A percentile compares a stretch with the other conserved stretches of the same genome.
These are phyloP conservation scores for Kentomonas sorsogonicus DNA, from an alignment of 208 protist genomes.

Conservation along the genomic window DNA sequence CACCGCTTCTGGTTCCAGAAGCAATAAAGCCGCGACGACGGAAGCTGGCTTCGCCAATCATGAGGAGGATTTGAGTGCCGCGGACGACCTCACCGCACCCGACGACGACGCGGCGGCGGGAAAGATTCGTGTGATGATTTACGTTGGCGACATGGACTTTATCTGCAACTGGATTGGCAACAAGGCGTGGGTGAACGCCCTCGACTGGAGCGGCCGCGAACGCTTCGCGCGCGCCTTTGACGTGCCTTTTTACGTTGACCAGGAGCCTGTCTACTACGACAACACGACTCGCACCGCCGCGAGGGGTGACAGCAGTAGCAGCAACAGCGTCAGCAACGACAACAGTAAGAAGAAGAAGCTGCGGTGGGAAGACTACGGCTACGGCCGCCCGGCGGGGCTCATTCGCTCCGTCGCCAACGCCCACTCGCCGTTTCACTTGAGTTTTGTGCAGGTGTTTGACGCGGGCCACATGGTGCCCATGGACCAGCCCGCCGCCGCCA, in stretches of 20 bases:
- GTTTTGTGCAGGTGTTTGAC: slow-evolving; percentile 55
- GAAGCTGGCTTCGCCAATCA: no score
- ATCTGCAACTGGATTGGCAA: slow-evolving; percentile 93
- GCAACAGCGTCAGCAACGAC: no score
- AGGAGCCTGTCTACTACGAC: no score
- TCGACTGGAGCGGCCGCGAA: slow-evolving; percentile 67
- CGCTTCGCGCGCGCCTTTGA: slow-evolving; percentile 39
- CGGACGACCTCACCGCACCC: no score
- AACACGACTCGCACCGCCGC: no score
- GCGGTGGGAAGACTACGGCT: no score
- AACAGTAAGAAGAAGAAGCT: no score
- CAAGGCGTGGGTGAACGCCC: slow-evolving; percentile 56
- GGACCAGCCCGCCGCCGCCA: slow-evolving; percentile 49
- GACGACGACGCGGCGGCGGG: no score
- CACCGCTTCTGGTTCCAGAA: no score
- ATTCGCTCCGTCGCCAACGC: slow-evolving; percentile 17
- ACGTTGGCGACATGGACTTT: slow-evolving; percentile 87
- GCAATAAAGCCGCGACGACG: no score
- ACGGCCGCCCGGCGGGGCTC: slow-evolving; percentile 17
- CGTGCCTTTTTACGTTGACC: slow-evolving; percentile 17
- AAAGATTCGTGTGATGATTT: slow-evolving; percentile 89
- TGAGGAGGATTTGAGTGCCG: no score
- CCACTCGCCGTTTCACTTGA: slow-evolving; percentile 23
- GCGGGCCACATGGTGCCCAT: slow-evolving; percentile 81
- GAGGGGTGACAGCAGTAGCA: no score